Conservation (phyloP, 139 green algal genomes). For the Chlorella sp. region DNA sequence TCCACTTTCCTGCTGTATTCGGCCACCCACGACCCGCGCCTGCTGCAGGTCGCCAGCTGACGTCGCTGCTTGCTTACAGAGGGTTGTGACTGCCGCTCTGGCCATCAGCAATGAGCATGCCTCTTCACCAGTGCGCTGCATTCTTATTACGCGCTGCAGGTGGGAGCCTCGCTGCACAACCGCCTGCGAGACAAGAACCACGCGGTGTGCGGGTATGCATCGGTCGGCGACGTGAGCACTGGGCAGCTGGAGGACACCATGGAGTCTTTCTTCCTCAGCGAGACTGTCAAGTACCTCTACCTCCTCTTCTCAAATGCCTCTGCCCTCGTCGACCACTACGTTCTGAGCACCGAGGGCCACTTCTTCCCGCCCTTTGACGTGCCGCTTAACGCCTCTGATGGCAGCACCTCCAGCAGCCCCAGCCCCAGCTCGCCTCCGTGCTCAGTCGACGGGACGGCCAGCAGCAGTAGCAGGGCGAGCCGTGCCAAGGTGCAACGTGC, state of each 20-base stretch:
- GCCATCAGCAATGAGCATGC: no score
- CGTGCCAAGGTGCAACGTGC: neutral
- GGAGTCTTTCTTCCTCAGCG: slow-evolving; percentile 91
- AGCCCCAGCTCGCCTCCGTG: no score
- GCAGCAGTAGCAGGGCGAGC: slow-evolving; percentile 13
- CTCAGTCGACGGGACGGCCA: neutral
- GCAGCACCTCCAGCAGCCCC: neutral
- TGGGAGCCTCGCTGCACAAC: slow-evolving; percentile 38
- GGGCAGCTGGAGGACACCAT: slow-evolving; percentile 72
- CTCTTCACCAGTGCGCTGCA: no score
- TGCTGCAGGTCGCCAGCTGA: slow-evolving; percentile 26
- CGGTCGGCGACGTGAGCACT: slow-evolving; percentile 62
- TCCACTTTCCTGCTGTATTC: slow-evolving; percentile 85
- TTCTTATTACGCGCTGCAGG: no score
- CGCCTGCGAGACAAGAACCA: slow-evolving; percentile 45
- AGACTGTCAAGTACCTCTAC: slow-evolving; percentile 92
- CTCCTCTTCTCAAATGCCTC: slow-evolving; percentile 65
- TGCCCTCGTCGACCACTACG: slow-evolving; percentile 56
- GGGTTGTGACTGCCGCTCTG: no score
- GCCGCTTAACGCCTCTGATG: neutral
- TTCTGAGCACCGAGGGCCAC: slow-evolving; percentile 74
- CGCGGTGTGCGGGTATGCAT: slow-evolving; percentile 67
- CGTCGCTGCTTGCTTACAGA: no score
- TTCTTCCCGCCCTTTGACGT: slow-evolving; percentile 13
- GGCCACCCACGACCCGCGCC: slow-evolving; percentile 26